Evolutionary conservation across 2,329 filamentous ascomycete genomes (phyloP).

Genomic region (Alternaria longipes): DNA sequence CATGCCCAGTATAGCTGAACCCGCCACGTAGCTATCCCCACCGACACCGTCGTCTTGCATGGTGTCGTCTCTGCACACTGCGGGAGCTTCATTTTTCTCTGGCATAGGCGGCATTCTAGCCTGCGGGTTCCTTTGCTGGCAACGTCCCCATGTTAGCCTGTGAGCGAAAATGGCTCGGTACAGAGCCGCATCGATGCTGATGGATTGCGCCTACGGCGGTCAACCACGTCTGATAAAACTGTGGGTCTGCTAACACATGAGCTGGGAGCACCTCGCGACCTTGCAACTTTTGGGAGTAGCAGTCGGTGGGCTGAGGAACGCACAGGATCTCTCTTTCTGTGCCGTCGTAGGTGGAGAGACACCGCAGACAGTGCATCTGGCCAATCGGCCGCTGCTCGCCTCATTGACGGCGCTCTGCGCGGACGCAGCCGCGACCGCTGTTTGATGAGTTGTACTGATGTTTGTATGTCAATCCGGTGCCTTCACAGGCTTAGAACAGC

Average conservation of each 20-base stretch:
- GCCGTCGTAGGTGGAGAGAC: slow-evolving; percentile 12
- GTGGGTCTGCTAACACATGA: slow-evolving; percentile 19
- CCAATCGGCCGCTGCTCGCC: slow-evolving; percentile 18
- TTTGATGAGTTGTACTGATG: slow-evolving; percentile 18
- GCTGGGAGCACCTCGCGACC: slow-evolving; percentile 15
- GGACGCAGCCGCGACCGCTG: slow-evolving; percentile 5
- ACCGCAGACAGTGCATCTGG: slow-evolving; percentile 4
- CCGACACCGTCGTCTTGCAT: slow-evolving; percentile 13
- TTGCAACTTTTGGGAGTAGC: not conserved
- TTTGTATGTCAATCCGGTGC: slow-evolving; percentile 13
- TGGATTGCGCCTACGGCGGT: slow-evolving; percentile 14
- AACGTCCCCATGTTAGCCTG: slow-evolving; percentile 7
- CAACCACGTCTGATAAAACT: slow-evolving; percentile 18
- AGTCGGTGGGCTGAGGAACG: slow-evolving; percentile 10
- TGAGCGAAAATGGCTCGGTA: slow-evolving; percentile 10
- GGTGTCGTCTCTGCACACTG: slow-evolving; percentile 6
- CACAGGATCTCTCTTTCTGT: slow-evolving; percentile 11
- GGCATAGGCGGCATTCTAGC: slow-evolving; percentile 1
- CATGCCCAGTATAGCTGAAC: slow-evolving; percentile 17
- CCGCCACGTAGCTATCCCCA: slow-evolving; percentile 20
- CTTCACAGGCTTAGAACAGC: slow-evolving; percentile 11
- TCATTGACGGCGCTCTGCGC: slow-evolving; percentile 16
- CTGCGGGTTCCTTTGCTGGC: slow-evolving; percentile 18
- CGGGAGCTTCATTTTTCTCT: slow-evolving; percentile 15
- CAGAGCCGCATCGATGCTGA: slow-evolving; percentile 10